Evolutionary conservation across 1,139 yeast genomes (phyloP), one percentile per base, ranked within the genome.

Genomic region (Pichia norvegensis): DNA sequence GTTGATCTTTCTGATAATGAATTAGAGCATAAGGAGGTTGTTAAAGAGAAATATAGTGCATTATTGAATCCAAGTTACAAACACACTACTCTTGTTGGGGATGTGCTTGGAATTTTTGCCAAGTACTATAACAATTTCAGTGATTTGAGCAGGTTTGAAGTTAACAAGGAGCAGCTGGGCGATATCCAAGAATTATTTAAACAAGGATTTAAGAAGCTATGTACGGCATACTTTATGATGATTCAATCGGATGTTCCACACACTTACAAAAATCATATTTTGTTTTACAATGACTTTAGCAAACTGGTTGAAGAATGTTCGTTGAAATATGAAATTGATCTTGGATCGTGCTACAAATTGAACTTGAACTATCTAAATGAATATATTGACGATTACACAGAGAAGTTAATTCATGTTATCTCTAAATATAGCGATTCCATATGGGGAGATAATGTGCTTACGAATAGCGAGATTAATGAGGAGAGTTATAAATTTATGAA

Each of bases 251-350:
- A 52, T 17, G 38, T 46, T 3, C 2, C 40, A 14, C 49, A 50
- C 6, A 51, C 49, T 29, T 61, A 61, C 43, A 47, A 55, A 2
- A 52, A 45, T 17, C 46, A 46, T n/a, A 44, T 61, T 4, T 44
- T 62, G 13, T 61, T 62, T 29, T 58, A 57, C 49, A 61, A 63
- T 45, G 67, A 63, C 44, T 62, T 46, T 42, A 52, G 52, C 20
- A 51, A 46, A 20, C 35, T 61, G 4, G 38, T 60, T 8, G 61
- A 59, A n/a, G 52, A 49, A 27, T 45, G 55, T 13, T 38, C 50
- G 17, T 22, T 35, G 0, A 43, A 23, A 19, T 58, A 52, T 40
- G 33, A 44, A 1, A 45, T 52, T 33, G 55, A 58, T 40, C 33
- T 61, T 4, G 47, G 49, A 3, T 38, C 54, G 1, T 53, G 58